Conservation (phyloP, 2,329 filamentous ascomycete genomes). For the Madurella fahalii region DNA sequence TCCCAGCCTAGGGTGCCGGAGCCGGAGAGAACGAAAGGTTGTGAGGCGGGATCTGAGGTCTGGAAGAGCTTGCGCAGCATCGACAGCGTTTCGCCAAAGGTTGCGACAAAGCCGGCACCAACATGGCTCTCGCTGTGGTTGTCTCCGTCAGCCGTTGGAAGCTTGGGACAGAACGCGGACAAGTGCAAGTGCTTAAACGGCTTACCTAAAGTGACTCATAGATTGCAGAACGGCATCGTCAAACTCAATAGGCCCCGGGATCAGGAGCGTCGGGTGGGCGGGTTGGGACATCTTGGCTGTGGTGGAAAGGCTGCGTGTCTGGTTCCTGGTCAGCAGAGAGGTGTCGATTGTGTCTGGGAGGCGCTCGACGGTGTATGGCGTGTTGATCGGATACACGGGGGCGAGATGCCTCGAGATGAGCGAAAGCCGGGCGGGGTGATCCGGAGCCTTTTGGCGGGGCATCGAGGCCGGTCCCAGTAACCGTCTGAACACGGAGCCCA, state of each 20-base stretch:
- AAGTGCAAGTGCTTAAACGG: constrained; percentile 14
- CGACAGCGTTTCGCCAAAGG: constrained; percentile 83
- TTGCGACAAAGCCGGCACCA: constrained; percentile 79
- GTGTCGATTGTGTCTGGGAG: constrained; percentile 30
- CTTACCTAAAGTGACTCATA: constrained; percentile 89
- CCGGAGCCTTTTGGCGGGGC: constrained; percentile 29
- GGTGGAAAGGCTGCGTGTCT: constrained; percentile 29
- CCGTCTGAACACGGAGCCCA: constrained; percentile 24
- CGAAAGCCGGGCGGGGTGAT: constrained; percentile 32
- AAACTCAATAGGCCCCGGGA: constrained; percentile 96
- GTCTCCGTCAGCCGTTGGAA: constrained; percentile 3
- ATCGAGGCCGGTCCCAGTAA: constrained; percentile 23
- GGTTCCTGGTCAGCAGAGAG: constrained; percentile 27
- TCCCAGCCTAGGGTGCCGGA: constrained; percentile 98
- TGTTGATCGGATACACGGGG: constrained; percentile 31
- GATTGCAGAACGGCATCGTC: constrained; percentile 93
- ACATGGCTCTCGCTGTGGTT: constrained; percentile 82
- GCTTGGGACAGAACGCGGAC: background rate
- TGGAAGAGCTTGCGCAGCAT: constrained; percentile 93
- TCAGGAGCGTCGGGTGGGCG: constrained; percentile 72
- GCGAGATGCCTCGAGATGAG: constrained; percentile 37
- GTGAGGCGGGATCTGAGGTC: constrained; percentile 72
- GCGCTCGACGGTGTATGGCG: constrained; percentile 30
- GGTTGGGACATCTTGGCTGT: constrained; percentile 54
- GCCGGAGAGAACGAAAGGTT: constrained; percentile 90